Percentiles rank a stretch among this genome's conserved stretches.
Evolutionary conservation across 805 yeast species (phyloP).

Genomic region (Ogataea sp.): DNA sequence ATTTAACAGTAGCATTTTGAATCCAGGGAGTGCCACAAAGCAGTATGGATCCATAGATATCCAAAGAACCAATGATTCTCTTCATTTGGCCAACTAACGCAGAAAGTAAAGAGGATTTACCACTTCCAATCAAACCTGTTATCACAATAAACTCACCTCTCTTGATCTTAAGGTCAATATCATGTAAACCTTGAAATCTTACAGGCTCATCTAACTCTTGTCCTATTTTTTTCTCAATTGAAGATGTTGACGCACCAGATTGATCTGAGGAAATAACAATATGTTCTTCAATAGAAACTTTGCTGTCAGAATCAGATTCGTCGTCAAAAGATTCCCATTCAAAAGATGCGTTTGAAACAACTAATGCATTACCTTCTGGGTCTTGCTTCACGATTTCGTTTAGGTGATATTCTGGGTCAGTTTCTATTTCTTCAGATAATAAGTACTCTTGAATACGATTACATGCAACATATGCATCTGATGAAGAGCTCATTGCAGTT

Average conservation of each 20-base stretch:
- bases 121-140: slow-evolving; percentile 78
- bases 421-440: slow-evolving; percentile 31
- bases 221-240: background rate
- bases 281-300: slow-evolving; percentile 11
- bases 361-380: slow-evolving; percentile 32
- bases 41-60: slow-evolving; percentile 44
- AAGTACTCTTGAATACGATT: slow-evolving; percentile 47
- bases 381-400: slow-evolving; percentile 6
- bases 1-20: slow-evolving; percentile 70
- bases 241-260: background rate
- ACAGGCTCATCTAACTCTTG: slow-evolving; percentile 5
- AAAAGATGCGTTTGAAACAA: slow-evolving; percentile 46
- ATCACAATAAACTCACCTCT: slow-evolving; percentile 68
- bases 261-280: background rate
- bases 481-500: slow-evolving; percentile 55
- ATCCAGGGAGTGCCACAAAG: slow-evolving; percentile 64
- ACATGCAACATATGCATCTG: slow-evolving; percentile 59
- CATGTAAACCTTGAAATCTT: slow-evolving; percentile 32
- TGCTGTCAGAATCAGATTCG: no score
- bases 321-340: slow-evolving; percentile 50
- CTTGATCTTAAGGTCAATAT: slow-evolving; percentile 44
- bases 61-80: slow-evolving; percentile 40
- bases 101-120: slow-evolving; percentile 64
- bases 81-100: slow-evolving; percentile 68
- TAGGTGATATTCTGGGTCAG: slow-evolving; percentile 12